These are phyloP conservation scores for Saksenaea oblongispora DNA, from an alignment of 371 early-diverging fungal genomes.

Conservation along the genomic window DNA sequence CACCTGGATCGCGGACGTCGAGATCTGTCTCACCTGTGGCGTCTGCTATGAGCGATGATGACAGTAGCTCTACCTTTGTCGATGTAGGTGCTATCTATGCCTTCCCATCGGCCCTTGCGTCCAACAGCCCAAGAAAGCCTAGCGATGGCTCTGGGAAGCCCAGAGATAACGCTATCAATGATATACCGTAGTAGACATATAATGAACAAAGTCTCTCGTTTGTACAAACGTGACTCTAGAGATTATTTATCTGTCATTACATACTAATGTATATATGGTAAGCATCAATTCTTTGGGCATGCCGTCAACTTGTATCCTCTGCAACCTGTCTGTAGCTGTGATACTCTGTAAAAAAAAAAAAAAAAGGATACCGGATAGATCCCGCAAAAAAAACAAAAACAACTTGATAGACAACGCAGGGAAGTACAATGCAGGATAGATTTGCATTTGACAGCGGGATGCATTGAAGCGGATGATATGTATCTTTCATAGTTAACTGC, in stretches of 20 bases:
- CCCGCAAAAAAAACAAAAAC: too few relatives aligned
- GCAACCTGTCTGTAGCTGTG: too few relatives aligned
- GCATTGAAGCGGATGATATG: too few relatives aligned
- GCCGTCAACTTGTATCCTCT: too few relatives aligned
- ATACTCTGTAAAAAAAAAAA: too few relatives aligned
- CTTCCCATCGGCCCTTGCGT: conserved; percentile 7
- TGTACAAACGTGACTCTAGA: neutral
- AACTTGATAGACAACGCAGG: too few relatives aligned
- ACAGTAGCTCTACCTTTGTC: conserved; percentile 30
- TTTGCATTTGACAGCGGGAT: too few relatives aligned
- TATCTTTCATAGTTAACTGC: too few relatives aligned
- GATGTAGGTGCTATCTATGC: conserved; percentile 42
- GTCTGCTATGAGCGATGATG: conserved; percentile 23
- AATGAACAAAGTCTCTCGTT: neutral
- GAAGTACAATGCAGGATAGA: too few relatives aligned
- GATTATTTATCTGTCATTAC: neutral
- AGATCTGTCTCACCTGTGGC: conserved; percentile 9
- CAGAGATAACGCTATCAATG: neutral
- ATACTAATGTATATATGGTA: neutral
- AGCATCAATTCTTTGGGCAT: neutral
- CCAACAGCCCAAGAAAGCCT: neutral
- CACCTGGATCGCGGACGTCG: conserved; percentile 26
- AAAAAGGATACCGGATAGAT: too few relatives aligned
- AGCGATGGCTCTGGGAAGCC: neutral
- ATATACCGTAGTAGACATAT: neutral